Evolutionary conservation across 1,139 yeast genomes (phyloP), one percentile per base, ranked within the genome.

Genomic region (Geotrichum klebahnii): DNA sequence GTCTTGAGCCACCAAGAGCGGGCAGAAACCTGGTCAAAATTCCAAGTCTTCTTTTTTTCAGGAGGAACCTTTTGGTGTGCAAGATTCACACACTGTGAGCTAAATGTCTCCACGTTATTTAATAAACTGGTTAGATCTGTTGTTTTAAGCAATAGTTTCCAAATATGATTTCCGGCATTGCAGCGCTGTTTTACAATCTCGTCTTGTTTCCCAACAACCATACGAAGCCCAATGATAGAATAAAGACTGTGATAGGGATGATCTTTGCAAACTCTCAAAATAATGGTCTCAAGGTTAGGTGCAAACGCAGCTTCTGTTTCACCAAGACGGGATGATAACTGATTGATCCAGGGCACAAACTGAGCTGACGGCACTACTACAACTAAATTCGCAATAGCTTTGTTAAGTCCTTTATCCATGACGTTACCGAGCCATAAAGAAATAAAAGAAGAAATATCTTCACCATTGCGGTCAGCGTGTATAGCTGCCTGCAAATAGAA

Each of bases 231-330:
- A 58, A 81, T 70, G 23, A 90, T 66, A 44, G 82, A 78, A 63
- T 87, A 89, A 2, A 89, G 63, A 0, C 87, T 73, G 58, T 92
- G 97, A 64, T 74, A 80, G 0, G 97, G 97, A 60, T 89, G 90
- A 26, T 76, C 75, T 9, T 60, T 56, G 48, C 87, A 76, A 22
- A 88, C 65, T 3, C 73, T 65, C 2, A 70, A 60, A 16, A 90
- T 68, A 5, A 89, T 64, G 0, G 60, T 56, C 39, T 75, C 75
- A 37, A 92, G 67, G 0, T 77, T 63, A 0, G 54, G 58, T 60
- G 88, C 96, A 59, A 88, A 89, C 0, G 56, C 46, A 40, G 35
- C 37, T 29, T 20, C 40, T 44, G 43, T 44, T 52, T 41, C 42
- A 0, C 80, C 70, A 20, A 90, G 65, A 52, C 95, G 73, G 0